Evolutionary conservation across 768 basidiomycete species (phyloP), one percentile per base, ranked within the genome.

Genomic region (Dendrothele bispora): DNA sequence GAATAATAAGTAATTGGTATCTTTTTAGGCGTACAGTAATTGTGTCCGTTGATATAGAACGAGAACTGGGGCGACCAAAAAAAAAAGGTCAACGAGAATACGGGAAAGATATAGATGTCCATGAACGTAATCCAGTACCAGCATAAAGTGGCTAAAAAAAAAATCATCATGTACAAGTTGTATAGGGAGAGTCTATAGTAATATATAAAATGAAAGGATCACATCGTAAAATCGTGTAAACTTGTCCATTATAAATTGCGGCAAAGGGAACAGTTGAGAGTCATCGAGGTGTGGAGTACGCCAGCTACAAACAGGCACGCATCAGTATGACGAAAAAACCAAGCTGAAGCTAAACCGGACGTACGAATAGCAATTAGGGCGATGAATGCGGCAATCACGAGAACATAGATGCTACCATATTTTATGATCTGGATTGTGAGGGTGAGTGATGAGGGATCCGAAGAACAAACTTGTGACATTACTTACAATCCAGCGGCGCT

Each of bases 401-500:
- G 41, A 29, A 87, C 64, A 66, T 89, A 98, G 39, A 94, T 64
- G 43, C 87, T 68, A 38, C 93, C 86, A 57, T 95, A 95, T 68
- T 84, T 88, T 67, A 90, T 74, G 54, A 91, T 83, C 87, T 89
- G 55, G n/a, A 34, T 32, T n/a, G 8, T 3, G 7, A 22, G 7
- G 38, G 32, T 59, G 39, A 57, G 53, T 38, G 43, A 58, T 30
- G 47, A 34, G 26, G 5, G 28, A 12, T 21, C 43, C 42, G 17
- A 49, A 14, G 4, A 44, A 55, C 14, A 35, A 14, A 39, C 10
- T 39, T 28, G 29, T 22, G 7, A 26, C 34, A 41, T 35, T 51
- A 73, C 83, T 63, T 62, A 95, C 91, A 57, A 95, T 94, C 79
- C 86, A 86, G 48, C 92, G 84, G 44, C 95, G 85, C 62, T 93